Evolutionary conservation across 179 eudicot genomes (phyloP).

Genomic region (Pouteria campechiana): DNA sequence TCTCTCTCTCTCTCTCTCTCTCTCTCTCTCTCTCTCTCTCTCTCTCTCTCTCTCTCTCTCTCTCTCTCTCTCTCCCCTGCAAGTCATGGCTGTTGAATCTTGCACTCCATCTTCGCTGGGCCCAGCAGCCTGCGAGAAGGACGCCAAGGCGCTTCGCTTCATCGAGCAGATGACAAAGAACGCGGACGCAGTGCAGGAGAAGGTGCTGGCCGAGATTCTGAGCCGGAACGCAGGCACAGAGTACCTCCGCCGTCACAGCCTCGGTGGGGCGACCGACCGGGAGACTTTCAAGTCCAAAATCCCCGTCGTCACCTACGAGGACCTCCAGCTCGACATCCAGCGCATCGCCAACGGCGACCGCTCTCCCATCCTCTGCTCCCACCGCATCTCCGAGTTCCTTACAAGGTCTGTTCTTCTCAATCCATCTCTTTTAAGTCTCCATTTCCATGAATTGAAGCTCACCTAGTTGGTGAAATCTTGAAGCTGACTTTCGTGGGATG

Average conservation of each 20-base stretch:
- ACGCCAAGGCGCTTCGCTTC: constrained; percentile 32
- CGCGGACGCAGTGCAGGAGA: constrained; percentile 32
- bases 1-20: constrained; percentile 7
- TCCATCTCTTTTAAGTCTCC: neutral
- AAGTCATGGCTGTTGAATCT: constrained; percentile 18
- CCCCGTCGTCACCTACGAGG: constrained; percentile 54
- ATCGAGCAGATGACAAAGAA: constrained; percentile 55
- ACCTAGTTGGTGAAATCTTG: no score
- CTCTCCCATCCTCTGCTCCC: constrained; percentile 50
- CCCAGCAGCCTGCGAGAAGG: constrained; percentile 30
- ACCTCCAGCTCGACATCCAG: constrained; percentile 50
- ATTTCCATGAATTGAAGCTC: no score
- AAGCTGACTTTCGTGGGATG: no score
- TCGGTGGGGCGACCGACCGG: constrained; percentile 26
- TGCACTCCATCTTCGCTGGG: constrained; percentile 10
- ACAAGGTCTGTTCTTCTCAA: constrained; percentile 26
- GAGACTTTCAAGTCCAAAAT: constrained; percentile 38
- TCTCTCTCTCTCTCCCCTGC: neutral
- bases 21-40: neutral
- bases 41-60: neutral
- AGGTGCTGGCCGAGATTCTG: constrained; percentile 48
- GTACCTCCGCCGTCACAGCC: constrained; percentile 31
- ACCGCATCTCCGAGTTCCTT: constrained; percentile 68
- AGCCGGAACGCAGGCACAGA: constrained; percentile 44
- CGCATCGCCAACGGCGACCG: constrained; percentile 68